These are phyloP conservation scores for Diaporthe citriasiana DNA, from an alignment of 2,329 filamentous ascomycete species.

Conservation along the genomic window DNA sequence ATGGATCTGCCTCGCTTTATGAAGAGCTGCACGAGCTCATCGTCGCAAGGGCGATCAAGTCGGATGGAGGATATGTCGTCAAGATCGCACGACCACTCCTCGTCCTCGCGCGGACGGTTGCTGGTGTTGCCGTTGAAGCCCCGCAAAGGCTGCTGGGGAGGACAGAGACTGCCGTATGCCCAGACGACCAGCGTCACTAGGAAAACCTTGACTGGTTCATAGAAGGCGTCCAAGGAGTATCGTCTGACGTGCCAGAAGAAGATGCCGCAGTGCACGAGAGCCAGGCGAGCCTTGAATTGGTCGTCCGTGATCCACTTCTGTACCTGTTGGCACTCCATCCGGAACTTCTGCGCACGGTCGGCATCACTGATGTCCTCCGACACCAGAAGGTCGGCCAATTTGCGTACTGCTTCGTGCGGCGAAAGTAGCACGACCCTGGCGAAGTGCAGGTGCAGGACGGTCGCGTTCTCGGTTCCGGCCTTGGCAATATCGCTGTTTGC, in stretches of 20 bases:
- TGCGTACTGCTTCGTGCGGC: constrained; percentile 61
- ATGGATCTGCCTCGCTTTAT: constrained; percentile 64
- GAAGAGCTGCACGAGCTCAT: constrained; percentile 68
- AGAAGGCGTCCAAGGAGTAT: constrained; percentile 57
- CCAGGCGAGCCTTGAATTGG: constrained; percentile 60
- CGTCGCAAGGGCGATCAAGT: constrained; percentile 67
- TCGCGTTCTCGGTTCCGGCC: constrained; percentile 66
- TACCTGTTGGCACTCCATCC: constrained; percentile 51
- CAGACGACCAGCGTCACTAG: constrained; percentile 56
- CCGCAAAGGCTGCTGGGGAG: constrained; percentile 30
- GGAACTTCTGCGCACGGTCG: constrained; percentile 51
- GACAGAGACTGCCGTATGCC: constrained; percentile 52
- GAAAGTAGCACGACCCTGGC: constrained; percentile 66
- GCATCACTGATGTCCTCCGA: constrained; percentile 44
- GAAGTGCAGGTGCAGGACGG: constrained; percentile 68
- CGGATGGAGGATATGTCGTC: constrained; percentile 58
- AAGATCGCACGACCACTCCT: constrained; percentile 28
- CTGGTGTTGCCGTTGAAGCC: not conserved
- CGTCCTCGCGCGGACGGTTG: constrained; percentile 22
- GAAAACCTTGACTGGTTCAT: constrained; percentile 56
- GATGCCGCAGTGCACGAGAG: constrained; percentile 59
- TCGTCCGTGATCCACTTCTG: constrained; percentile 44
- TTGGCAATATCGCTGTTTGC: constrained; percentile 66
- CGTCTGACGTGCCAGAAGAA: constrained; percentile 62
- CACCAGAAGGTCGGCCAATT: constrained; percentile 55